Evolutionary conservation across 1,139 yeast genomes (phyloP).

Genomic region (Protomyces arabidopsidicola): DNA sequence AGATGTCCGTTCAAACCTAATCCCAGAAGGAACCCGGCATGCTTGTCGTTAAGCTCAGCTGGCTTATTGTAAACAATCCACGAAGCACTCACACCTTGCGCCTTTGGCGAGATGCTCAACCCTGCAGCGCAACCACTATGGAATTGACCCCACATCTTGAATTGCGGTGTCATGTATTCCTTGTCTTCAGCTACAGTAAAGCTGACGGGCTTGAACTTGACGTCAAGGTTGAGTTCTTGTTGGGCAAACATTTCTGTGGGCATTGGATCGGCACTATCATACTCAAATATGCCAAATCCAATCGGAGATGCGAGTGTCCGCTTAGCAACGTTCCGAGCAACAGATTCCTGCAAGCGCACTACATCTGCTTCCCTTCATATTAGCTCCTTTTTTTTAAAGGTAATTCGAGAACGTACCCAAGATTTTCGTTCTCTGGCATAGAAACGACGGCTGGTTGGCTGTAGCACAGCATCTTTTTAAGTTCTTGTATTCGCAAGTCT

Average conservation of each 20-base stretch:
- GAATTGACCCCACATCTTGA: slow-evolving; percentile 78
- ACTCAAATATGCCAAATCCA: slow-evolving; percentile 71
- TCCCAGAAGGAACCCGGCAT: slow-evolving; percentile 92
- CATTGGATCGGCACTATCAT: slow-evolving; percentile 68
- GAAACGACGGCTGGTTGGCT: slow-evolving; percentile 45
- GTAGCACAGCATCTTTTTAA: slow-evolving; percentile 64
- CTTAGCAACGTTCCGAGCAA: slow-evolving; percentile 60
- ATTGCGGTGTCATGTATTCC: slow-evolving; percentile 49
- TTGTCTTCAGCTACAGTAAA: slow-evolving; percentile 60
- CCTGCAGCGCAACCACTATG: slow-evolving; percentile 93
- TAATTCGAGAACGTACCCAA: slow-evolving; percentile 31
- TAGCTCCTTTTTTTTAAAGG: neutral
- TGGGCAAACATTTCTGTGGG: slow-evolving; percentile 80
- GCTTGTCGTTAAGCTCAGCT: slow-evolving; percentile 64
- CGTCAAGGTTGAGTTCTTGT: slow-evolving; percentile 67
- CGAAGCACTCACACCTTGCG: slow-evolving; percentile 75
- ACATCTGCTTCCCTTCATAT: slow-evolving; percentile 53
- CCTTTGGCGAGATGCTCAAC: slow-evolving; percentile 62
- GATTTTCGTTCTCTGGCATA: slow-evolving; percentile 40
- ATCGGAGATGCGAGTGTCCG: slow-evolving; percentile 72
- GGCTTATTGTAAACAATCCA: slow-evolving; percentile 92
- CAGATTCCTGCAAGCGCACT: slow-evolving; percentile 55
- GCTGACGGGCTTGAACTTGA: slow-evolving; percentile 62
- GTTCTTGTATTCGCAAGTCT: slow-evolving; percentile 77
- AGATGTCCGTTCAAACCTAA: slow-evolving; percentile 89